These are phyloP conservation scores for Oxytropis ochrocephala DNA, from an alignment of 306 rosid genomes.

Conservation along the genomic window DNA sequence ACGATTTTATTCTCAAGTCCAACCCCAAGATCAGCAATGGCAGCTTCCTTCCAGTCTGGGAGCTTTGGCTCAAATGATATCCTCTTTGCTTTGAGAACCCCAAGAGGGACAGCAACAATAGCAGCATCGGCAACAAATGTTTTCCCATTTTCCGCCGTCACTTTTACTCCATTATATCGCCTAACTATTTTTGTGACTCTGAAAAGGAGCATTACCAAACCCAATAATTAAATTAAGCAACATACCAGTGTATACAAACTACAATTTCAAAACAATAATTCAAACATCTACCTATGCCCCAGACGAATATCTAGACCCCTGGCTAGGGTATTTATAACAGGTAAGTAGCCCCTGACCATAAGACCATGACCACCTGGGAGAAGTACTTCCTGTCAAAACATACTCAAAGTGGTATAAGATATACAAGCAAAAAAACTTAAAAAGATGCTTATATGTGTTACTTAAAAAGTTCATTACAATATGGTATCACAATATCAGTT, in stretches of 20 bases:
- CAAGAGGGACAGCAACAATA: slow-evolving; percentile 78
- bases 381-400: slow-evolving; percentile 62
- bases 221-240: background rate
- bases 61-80: slow-evolving; percentile 86
- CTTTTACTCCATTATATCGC: slow-evolving; percentile 75
- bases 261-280: background rate
- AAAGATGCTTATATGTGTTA: background rate
- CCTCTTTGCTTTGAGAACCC: slow-evolving; percentile 74
- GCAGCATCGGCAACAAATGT: slow-evolving; percentile 89
- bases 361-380: slow-evolving; percentile 99
- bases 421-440: background rate
- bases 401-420: background rate
- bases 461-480: background rate
- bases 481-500: background rate
- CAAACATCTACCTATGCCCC: slow-evolving; percentile 57
- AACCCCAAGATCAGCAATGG: slow-evolving; percentile 82
- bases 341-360: slow-evolving; percentile 95
- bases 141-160: slow-evolving; percentile 63
- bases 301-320: slow-evolving; percentile 92
- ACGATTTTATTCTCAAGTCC: slow-evolving; percentile 90
- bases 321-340: slow-evolving; percentile 87
- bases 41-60: slow-evolving; percentile 95
- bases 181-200: slow-evolving; percentile 76
- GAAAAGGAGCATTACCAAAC: slow-evolving; percentile 13
- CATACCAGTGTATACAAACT: background rate